Percentiles rank a stretch among this genome's conserved stretches.
Conservation (phyloP, 768 basidiomycete species). For the Podaxis mareebaensis region DNA sequence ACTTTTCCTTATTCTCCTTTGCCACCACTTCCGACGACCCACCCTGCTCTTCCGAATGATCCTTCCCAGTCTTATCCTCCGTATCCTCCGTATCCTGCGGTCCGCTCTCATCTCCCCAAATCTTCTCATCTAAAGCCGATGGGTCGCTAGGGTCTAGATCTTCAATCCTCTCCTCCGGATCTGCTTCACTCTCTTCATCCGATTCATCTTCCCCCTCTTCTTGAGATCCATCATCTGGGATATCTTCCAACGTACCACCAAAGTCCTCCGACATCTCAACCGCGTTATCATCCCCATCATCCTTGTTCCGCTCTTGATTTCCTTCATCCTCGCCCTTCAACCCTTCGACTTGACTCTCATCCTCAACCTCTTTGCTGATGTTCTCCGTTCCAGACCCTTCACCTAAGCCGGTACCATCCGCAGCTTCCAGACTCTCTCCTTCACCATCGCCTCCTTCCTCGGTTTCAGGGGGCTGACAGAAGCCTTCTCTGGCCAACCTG, state of each 20-base stretch:
- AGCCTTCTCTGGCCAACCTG: slow-evolving; percentile 81
- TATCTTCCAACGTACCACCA: slow-evolving; percentile 82
- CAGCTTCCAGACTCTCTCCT: slow-evolving; percentile 48
- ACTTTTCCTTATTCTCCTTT: slow-evolving; percentile 61
- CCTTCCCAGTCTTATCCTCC: slow-evolving; percentile 60
- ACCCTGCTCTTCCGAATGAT: slow-evolving; percentile 53
- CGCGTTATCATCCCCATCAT: slow-evolving; percentile 67
- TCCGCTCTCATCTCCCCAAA: slow-evolving; percentile 88
- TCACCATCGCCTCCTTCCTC: slow-evolving; percentile 57
- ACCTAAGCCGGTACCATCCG: slow-evolving; percentile 85
- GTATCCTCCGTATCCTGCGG: slow-evolving; percentile 50
- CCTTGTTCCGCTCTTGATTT: slow-evolving; percentile 43
- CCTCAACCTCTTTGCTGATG: slow-evolving; percentile 92
- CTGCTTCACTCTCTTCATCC: slow-evolving; percentile 54
- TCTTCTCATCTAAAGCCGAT: slow-evolving; percentile 87
- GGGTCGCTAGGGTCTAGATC: slow-evolving; percentile 84
- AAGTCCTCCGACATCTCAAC: slow-evolving; percentile 93
- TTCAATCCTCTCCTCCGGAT: slow-evolving; percentile 82
- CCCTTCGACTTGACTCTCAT: slow-evolving; percentile 96
- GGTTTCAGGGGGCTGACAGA: slow-evolving; percentile 84
- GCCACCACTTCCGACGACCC: slow-evolving; percentile 70
- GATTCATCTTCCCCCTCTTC: slow-evolving; percentile 52
- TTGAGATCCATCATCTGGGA: slow-evolving; percentile 60
- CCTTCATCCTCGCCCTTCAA: slow-evolving; percentile 66
- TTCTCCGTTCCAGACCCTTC: slow-evolving; percentile 84